These are phyloP conservation scores for Globisporangium recalcitrans DNA, from an alignment of 352 stramenopile species.

Conservation along the genomic window DNA sequence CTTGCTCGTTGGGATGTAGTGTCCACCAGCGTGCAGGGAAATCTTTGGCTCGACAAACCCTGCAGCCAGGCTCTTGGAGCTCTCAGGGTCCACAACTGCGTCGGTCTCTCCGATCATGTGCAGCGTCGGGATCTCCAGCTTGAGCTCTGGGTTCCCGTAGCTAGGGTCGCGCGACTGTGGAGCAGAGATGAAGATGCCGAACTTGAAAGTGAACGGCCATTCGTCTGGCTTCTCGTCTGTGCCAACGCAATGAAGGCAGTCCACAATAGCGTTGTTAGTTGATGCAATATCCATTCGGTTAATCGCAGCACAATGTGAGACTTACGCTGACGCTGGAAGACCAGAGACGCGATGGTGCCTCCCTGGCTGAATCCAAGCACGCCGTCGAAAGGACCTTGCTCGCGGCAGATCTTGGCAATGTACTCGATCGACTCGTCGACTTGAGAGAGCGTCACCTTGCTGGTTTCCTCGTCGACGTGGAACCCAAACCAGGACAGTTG, in stretches of 20 bases:
- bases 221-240: constrained; percentile 36
- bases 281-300: background rate
- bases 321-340: constrained; percentile 69
- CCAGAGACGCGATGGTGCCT: constrained; percentile 57
- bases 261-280: background rate
- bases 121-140: constrained; percentile 59
- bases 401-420: constrained; percentile 48
- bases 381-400: constrained; percentile 79
- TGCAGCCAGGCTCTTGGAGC: constrained; percentile 50
- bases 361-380: constrained; percentile 86
- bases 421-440: constrained; percentile 70
- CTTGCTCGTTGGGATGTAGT: constrained; percentile 87
- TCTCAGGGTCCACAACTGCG: constrained; percentile 49
- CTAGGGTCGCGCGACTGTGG: constrained; percentile 37
- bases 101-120: constrained; percentile 83
- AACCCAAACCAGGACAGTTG: constrained; percentile 81
- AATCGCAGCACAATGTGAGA: background rate
- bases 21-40: constrained; percentile 60
- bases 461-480: constrained; percentile 34
- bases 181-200: constrained; percentile 72
- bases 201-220: constrained; percentile 57
- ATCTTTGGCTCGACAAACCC: constrained; percentile 51
- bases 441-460: constrained; percentile 33
- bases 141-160: constrained; percentile 33
- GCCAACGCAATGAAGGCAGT: background rate